phyloP scores from a whole-genome alignment of 768 basidiomycete species.

The Botryobasidium botryosum region DNA sequence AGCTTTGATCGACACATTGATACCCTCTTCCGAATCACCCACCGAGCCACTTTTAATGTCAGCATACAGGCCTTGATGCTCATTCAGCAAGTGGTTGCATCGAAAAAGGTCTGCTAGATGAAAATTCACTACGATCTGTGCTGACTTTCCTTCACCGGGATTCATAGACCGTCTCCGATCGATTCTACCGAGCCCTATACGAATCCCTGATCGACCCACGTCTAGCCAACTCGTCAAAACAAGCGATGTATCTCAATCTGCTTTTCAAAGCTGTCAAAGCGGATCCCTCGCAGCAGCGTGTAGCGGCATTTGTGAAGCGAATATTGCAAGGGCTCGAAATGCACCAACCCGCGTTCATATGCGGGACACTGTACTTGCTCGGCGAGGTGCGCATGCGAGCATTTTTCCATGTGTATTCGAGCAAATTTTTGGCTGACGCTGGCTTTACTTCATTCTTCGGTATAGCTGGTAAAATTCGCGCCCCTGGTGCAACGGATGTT shows the following conservation, averaged over 20 bases:
- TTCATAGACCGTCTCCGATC: slow-evolving; percentile 21
- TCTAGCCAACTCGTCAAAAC: slow-evolving; percentile 69
- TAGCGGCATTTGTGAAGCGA: slow-evolving; percentile 66
- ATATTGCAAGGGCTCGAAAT: slow-evolving; percentile 66
- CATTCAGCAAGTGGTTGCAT: slow-evolving; percentile 63
- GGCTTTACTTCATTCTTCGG: slow-evolving; percentile 24
- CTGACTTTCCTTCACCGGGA: slow-evolving; percentile 21
- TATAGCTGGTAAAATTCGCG: too few species aligned
- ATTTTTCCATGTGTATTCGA: not conserved
- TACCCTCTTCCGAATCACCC: slow-evolving; percentile 87
- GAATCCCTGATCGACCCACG: slow-evolving; percentile 74
- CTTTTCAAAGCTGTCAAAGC: slow-evolving; percentile 79
- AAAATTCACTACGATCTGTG: not conserved
- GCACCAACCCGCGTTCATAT: slow-evolving; percentile 73
- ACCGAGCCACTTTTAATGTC: slow-evolving; percentile 92
- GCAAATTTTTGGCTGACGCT: too few species aligned
- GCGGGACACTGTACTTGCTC: slow-evolving; percentile 72
- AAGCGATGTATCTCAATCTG: slow-evolving; percentile 92
- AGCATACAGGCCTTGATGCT: slow-evolving; percentile 82
- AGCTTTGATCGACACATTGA: slow-evolving; percentile 80
- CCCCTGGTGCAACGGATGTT: too few species aligned
- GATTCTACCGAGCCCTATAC: slow-evolving; percentile 63
- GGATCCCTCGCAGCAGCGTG: slow-evolving; percentile 38
- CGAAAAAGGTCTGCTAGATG: slow-evolving; percentile 18
- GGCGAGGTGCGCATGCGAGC: slow-evolving; percentile 52